A percentile compares a stretch with the other conserved stretches of the same genome.
Conservation (phyloP, 1,284 basidiomycete species). For the Fomitopsis pinicola region DNA sequence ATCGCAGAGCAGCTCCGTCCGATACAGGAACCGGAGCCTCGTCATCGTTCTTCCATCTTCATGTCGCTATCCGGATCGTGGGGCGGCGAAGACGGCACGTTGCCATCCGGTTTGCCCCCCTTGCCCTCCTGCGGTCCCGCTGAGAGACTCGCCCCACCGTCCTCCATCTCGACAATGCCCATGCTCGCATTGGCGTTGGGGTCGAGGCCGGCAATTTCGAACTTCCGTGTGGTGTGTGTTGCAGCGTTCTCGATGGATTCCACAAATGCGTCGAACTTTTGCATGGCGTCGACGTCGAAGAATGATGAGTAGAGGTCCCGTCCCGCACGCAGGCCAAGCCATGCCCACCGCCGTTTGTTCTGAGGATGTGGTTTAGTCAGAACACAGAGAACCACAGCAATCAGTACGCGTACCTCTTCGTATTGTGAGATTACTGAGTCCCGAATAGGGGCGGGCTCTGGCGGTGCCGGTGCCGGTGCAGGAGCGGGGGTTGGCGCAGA, state of each 20-base stretch:
- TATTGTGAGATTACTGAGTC: slow-evolving; percentile 53
- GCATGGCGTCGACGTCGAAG: slow-evolving; percentile 71
- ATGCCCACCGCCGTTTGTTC: slow-evolving; percentile 70
- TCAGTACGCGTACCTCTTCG: slow-evolving; percentile 50
- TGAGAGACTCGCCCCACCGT: not conserved
- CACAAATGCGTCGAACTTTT: slow-evolving; percentile 41
- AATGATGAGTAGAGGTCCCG: slow-evolving; percentile 70
- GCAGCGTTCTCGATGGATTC: slow-evolving; percentile 55
- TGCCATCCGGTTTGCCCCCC: slow-evolving; percentile 8
- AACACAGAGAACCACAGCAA: not conserved
- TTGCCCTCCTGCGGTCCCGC: slow-evolving; percentile 8
- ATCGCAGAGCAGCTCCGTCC: not conserved
- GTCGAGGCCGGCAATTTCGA: not conserved
- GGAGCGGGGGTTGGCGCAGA: slow-evolving; percentile 17
- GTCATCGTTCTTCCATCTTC: slow-evolving; percentile 43
- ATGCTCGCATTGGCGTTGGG: not conserved
- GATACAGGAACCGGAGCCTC: not conserved
- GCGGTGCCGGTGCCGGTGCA: slow-evolving; percentile 15
- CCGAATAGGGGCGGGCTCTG: slow-evolving; percentile 19
- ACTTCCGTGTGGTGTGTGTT: not conserved
- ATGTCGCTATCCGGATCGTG: slow-evolving; percentile 44
- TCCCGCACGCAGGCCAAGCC: slow-evolving; percentile 74
- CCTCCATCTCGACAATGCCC: not conserved
- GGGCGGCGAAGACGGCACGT: not conserved
- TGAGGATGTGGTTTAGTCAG: slow-evolving; percentile 22